Evolutionary conservation across 495 filamentous ascomycete genomes (phyloP).

Genomic region (Xylaria sp.): DNA sequence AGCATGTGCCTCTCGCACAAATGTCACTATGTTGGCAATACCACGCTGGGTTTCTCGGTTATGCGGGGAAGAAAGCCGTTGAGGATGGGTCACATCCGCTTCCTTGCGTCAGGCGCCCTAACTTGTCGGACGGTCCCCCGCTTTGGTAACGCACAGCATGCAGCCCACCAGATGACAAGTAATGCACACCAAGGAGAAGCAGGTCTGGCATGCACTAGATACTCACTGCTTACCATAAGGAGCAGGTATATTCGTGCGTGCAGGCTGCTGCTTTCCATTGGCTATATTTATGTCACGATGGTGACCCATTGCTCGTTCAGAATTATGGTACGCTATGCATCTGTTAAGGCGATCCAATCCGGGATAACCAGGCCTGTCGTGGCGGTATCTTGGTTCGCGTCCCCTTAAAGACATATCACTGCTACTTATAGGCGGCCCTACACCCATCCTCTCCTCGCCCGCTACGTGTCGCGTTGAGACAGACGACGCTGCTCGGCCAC

Average conservation of each 20-base stretch:
- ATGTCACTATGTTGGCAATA: neutral
- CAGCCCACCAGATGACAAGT: slow-evolving; percentile 16
- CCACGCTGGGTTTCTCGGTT: slow-evolving; percentile 21
- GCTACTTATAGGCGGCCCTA: neutral
- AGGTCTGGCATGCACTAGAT: neutral
- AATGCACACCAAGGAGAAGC: neutral
- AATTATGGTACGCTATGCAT: neutral
- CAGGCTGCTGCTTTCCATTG: slow-evolving; percentile 5
- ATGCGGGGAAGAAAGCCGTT: slow-evolving; percentile 28
- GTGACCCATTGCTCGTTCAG: neutral
- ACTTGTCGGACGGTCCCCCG: neutral
- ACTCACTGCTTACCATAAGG: neutral
- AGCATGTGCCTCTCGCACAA: neutral
- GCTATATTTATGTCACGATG: slow-evolving; percentile 1
- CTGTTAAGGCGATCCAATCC: neutral
- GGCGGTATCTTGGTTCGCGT: neutral
- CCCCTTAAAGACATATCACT: neutral
- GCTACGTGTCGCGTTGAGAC: neutral
- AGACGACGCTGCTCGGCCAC: neutral
- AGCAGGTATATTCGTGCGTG: slow-evolving; percentile 4
- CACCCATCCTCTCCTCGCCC: neutral
- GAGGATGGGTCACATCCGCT: slow-evolving; percentile 6
- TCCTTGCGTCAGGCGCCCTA: neutral
- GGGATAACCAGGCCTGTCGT: neutral
- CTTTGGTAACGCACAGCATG: slow-evolving; percentile 6